Conservation (phyloP, 2,329 filamentous ascomycete genomes). For the Calonectria pseudoturangicola region DNA sequence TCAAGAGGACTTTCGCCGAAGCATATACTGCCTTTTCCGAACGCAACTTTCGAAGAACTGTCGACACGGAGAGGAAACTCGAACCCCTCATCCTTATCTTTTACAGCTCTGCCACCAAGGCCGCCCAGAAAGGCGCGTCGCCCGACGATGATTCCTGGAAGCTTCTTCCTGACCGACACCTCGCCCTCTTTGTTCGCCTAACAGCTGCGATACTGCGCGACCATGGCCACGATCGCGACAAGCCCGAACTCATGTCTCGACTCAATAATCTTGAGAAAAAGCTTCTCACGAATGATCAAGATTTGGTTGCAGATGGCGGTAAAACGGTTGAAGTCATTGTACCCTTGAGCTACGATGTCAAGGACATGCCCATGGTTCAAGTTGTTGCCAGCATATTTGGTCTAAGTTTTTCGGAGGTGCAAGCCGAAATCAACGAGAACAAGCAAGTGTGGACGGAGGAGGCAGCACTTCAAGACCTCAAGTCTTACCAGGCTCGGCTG, state of each 20-base stretch:
- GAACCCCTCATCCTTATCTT: slow-evolving; percentile 97
- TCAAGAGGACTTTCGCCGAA: slow-evolving; percentile 95
- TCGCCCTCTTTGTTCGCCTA: slow-evolving; percentile 94
- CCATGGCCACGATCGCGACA: slow-evolving; percentile 89
- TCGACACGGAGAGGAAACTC: slow-evolving; percentile 94
- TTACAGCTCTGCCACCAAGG: slow-evolving; percentile 95
- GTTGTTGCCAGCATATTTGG: slow-evolving; percentile 91
- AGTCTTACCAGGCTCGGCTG: slow-evolving; percentile 92
- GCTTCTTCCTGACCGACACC: slow-evolving; percentile 92
- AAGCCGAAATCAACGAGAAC: slow-evolving; percentile 90
- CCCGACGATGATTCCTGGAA: slow-evolving; percentile 93
- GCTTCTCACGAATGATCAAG: slow-evolving; percentile 93
- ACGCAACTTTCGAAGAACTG: slow-evolving; percentile 88
- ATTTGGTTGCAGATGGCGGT: slow-evolving; percentile 72
- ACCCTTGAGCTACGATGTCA: slow-evolving; percentile 92
- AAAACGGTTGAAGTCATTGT: slow-evolving; percentile 85
- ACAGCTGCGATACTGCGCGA: slow-evolving; percentile 87
- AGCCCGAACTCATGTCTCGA: slow-evolving; percentile 87
- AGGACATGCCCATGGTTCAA: slow-evolving; percentile 96
- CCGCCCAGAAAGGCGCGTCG: slow-evolving; percentile 82
- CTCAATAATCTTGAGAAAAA: slow-evolving; percentile 92
- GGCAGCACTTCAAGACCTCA: slow-evolving; percentile 91
- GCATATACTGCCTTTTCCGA: slow-evolving; percentile 96
- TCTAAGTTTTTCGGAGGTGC: slow-evolving; percentile 84
- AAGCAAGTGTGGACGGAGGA: slow-evolving; percentile 92